phyloP scores from a whole-genome alignment of 2,329 filamentous ascomycete genomes.

The Venturia effusa region DNA sequence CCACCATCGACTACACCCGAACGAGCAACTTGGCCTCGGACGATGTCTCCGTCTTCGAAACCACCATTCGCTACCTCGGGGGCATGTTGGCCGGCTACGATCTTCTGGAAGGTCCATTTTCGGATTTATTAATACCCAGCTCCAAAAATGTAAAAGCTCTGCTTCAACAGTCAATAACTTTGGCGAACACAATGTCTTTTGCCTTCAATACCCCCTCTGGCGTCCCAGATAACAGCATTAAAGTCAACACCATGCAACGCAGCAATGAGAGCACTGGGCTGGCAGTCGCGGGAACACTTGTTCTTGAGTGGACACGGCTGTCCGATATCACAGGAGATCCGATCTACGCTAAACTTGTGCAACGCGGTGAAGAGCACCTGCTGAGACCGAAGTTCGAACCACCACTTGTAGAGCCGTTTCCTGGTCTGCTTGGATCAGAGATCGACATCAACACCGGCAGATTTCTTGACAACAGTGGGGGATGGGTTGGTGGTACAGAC shows the following conservation, averaged over 20 bases:
- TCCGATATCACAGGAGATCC: constrained; percentile 61
- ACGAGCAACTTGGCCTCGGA: constrained; percentile 37
- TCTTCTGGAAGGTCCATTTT: constrained; percentile 57
- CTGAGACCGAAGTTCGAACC: constrained; percentile 48
- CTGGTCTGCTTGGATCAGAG: constrained; percentile 60
- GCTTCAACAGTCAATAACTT: constrained; percentile 53
- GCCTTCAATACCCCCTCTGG: constrained; percentile 70
- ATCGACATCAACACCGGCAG: constrained; percentile 54
- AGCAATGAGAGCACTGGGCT: constrained; percentile 47
- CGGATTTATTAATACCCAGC: constrained; percentile 20
- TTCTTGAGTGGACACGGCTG: constrained; percentile 75
- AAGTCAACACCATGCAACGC: constrained; percentile 32
- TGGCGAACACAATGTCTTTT: constrained; percentile 64
- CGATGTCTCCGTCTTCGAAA: constrained; percentile 72
- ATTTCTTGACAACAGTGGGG: constrained; percentile 57
- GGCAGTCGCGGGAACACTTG: constrained; percentile 65
- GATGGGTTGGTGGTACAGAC: constrained; percentile 69
- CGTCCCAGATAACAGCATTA: constrained; percentile 59
- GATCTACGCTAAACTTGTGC: constrained; percentile 54
- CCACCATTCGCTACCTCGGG: constrained; percentile 77
- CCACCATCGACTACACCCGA: constrained; percentile 45
- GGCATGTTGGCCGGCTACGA: constrained; percentile 70
- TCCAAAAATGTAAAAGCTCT: constrained; percentile 44
- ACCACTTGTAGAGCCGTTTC: constrained; percentile 56
- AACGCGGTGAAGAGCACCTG: constrained; percentile 60